phyloP scores from a whole-genome alignment of 139 green algal species.

The Axilococcus clingmanii region DNA sequence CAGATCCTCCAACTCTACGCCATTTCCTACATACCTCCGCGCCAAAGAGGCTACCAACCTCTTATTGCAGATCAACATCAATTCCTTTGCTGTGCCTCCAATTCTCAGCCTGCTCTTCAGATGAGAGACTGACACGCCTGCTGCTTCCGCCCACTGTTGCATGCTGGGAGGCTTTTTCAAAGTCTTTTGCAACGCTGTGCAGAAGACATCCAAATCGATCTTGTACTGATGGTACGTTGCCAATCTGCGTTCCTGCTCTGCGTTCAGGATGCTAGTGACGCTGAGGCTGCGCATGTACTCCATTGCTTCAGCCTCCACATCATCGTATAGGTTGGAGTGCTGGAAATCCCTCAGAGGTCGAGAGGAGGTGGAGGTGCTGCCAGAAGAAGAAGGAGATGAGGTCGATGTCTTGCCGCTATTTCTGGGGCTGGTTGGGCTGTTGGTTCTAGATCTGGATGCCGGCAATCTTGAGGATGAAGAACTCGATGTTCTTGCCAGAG shows the following conservation, averaged over 20 bases:
- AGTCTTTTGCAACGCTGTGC: slow-evolving; percentile 19
- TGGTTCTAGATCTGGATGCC: too few relatives aligned
- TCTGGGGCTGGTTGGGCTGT: too few relatives aligned
- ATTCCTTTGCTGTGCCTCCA: slow-evolving; percentile 51
- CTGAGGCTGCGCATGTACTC: too few relatives aligned
- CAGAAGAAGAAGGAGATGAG: too few relatives aligned
- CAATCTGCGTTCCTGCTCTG: slow-evolving; percentile 67
- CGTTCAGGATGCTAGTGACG: too few relatives aligned
- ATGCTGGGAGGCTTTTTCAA: slow-evolving; percentile 35
- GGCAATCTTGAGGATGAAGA: too few relatives aligned
- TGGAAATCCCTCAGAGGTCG: too few relatives aligned
- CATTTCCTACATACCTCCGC: slow-evolving; percentile 62
- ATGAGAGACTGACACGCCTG: slow-evolving; percentile 9
- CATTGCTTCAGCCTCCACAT: too few relatives aligned
- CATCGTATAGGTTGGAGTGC: too few relatives aligned
- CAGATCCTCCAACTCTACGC: slow-evolving; percentile 63
- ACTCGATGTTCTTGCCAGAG: too few relatives aligned
- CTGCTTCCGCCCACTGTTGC: slow-evolving; percentile 45
- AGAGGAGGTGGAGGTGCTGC: too few relatives aligned
- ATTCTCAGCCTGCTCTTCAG: slow-evolving; percentile 27
- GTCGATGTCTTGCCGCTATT: too few relatives aligned
- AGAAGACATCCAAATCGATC: slow-evolving; percentile 46
- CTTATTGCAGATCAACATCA: slow-evolving; percentile 88
- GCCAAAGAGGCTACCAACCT: slow-evolving; percentile 86
- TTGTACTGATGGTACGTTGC: slow-evolving; percentile 57